These are phyloP conservation scores for Starmerella kuoi DNA, from an alignment of 805 yeast species.

Conservation along the genomic window DNA sequence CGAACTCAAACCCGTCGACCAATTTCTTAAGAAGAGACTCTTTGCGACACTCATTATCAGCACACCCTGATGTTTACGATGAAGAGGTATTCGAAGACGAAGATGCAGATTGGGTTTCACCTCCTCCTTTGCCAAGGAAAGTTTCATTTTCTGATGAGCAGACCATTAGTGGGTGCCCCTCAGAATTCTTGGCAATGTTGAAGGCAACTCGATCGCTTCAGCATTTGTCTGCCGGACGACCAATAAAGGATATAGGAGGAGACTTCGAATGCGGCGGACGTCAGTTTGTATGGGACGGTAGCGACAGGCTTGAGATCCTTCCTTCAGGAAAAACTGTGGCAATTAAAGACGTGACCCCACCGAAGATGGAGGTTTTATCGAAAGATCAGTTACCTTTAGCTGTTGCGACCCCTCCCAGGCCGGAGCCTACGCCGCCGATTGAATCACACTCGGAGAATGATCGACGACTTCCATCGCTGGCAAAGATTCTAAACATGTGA, in stretches of 20 bases:
- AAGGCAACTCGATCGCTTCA: constrained; percentile 35
- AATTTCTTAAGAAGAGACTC: background rate
- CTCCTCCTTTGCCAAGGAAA: constrained; percentile 29
- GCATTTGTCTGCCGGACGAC: constrained; percentile 28
- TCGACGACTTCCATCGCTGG: constrained; percentile 12
- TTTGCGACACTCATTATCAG: background rate
- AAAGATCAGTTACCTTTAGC: too few species aligned
- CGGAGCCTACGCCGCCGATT: constrained; percentile 3
- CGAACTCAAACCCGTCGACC: constrained; percentile 4
- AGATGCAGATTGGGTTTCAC: constrained; percentile 17
- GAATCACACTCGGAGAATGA: background rate
- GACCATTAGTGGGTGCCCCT: constrained; percentile 23
- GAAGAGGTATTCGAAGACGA: constrained; percentile 23
- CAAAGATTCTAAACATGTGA: constrained; percentile 9
- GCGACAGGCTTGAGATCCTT: constrained; percentile 22
- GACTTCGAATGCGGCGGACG: constrained; percentile 32
- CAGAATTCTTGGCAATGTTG: constrained; percentile 31
- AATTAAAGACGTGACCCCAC: too few species aligned
- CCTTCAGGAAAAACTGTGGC: background rate
- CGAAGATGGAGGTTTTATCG: too few species aligned
- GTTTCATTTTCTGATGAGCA: constrained; percentile 22
- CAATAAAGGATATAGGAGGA: constrained; percentile 24
- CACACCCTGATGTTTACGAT: constrained; percentile 5
- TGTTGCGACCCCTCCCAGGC: too few species aligned
- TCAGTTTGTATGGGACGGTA: constrained; percentile 33